Evolutionary conservation across 768 basidiomycete species (phyloP).

Genomic region (Suillus hirtellus): DNA sequence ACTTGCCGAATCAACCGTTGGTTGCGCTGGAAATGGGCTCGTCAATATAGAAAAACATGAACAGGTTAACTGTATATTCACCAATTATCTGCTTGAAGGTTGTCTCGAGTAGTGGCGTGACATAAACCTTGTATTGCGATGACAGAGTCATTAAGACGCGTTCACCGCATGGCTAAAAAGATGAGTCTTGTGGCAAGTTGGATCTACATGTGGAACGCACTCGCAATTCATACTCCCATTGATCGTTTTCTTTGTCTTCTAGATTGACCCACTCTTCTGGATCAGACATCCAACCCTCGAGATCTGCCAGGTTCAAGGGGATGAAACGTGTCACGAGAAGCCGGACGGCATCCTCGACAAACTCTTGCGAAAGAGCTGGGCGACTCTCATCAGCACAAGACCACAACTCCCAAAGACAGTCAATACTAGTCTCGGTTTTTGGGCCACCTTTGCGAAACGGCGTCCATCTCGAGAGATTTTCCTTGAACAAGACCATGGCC

Average conservation of each 20-base stretch:
- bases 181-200: constrained; percentile 3
- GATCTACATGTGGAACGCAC: constrained; percentile 45
- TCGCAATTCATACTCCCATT: constrained; percentile 92
- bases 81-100: constrained; percentile 64
- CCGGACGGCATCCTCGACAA: constrained; percentile 72
- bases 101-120: constrained; percentile 62
- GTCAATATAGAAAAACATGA: not conserved
- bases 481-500: constrained; percentile 84
- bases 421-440: constrained; percentile 58
- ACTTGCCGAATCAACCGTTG: constrained; percentile 52
- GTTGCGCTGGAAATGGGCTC: constrained; percentile 37
- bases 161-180: constrained; percentile 82
- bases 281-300: constrained; percentile 82
- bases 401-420: constrained; percentile 1
- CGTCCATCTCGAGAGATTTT: constrained; percentile 77
- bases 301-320: constrained; percentile 77
- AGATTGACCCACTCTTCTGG: constrained; percentile 94
- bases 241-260: constrained; percentile 87
- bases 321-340: constrained; percentile 84
- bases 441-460: constrained; percentile 61
- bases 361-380: constrained; percentile 62
- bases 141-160: constrained; percentile 84
- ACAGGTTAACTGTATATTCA: constrained; percentile 32
- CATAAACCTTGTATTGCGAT: constrained; percentile 65
- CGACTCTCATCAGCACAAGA: constrained; percentile 17